Conservation (phyloP, 2,329 filamentous ascomycete species). For the Nothophoma quercina region DNA sequence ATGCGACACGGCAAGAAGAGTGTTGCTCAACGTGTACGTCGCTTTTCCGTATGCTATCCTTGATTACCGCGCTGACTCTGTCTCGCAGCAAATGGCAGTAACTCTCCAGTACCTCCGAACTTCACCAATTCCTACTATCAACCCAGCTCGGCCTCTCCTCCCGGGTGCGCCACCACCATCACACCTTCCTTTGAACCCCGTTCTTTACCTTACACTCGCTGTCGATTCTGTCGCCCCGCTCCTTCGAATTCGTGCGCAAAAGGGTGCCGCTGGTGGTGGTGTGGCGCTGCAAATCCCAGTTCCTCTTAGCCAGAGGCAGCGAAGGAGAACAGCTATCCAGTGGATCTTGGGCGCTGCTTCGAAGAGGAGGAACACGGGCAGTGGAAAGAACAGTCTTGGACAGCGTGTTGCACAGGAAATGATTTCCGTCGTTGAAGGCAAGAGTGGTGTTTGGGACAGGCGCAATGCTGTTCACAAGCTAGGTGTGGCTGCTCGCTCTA, state of each 20-base stretch:
- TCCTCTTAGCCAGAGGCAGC: slow-evolving; percentile 76
- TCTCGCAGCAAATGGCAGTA: slow-evolving; percentile 77
- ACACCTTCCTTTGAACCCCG: slow-evolving; percentile 86
- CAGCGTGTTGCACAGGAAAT: slow-evolving; percentile 85
- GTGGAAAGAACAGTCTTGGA: slow-evolving; percentile 75
- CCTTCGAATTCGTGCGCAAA: slow-evolving; percentile 77
- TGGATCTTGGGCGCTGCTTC: slow-evolving; percentile 90
- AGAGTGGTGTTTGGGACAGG: slow-evolving; percentile 84
- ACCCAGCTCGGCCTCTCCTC: slow-evolving; percentile 73
- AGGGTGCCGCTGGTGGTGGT: slow-evolving; percentile 86
- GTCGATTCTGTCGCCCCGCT: slow-evolving; percentile 94
- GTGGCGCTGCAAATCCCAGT: slow-evolving; percentile 81
- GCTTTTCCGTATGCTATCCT: slow-evolving; percentile 17
- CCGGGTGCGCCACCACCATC: slow-evolving; percentile 78
- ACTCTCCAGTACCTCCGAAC: slow-evolving; percentile 87
- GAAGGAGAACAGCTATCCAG: slow-evolving; percentile 77
- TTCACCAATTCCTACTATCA: slow-evolving; percentile 77
- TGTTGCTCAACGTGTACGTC: slow-evolving; percentile 81
- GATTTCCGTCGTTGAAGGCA: slow-evolving; percentile 85
- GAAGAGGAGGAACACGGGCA: slow-evolving; percentile 77
- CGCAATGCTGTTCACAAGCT: slow-evolving; percentile 80
- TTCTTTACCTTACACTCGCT: slow-evolving; percentile 86
- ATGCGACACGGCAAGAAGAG: slow-evolving; percentile 93
- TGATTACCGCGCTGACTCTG: slow-evolving; percentile 6
- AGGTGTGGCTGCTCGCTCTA: slow-evolving; percentile 79